Evolutionary conservation across 1,139 yeast genomes (phyloP).

Genomic region (Kazachstania sp.): DNA sequence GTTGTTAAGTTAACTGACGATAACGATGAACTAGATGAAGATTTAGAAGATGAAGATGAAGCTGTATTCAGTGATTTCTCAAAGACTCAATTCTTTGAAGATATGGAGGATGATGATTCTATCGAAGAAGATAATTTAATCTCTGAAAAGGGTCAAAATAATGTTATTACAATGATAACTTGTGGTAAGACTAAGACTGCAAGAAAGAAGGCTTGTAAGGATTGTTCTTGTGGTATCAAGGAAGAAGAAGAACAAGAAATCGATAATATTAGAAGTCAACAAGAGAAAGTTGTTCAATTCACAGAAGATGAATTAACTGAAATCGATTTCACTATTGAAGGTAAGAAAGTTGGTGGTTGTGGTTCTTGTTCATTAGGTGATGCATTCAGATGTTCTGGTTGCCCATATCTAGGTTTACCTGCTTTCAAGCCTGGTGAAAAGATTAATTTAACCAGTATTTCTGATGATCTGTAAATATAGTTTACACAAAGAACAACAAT

Average conservation of each 20-base stretch:
- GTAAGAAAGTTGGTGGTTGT: slow-evolving; percentile 88
- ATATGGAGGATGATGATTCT: slow-evolving; percentile 38
- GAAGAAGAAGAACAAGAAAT: slow-evolving; percentile 62
- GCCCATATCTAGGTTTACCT: slow-evolving; percentile 94
- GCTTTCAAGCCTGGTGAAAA: slow-evolving; percentile 96
- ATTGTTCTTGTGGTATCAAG: slow-evolving; percentile 92
- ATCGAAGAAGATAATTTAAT: slow-evolving; percentile 43
- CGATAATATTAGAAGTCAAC: slow-evolving; percentile 42
- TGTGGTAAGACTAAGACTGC: slow-evolving; percentile 38
- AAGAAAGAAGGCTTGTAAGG: slow-evolving; percentile 87
- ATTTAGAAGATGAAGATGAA: slow-evolving; percentile 19
- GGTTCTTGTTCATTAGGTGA: slow-evolving; percentile 96
- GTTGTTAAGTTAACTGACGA: background rate
- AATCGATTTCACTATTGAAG: slow-evolving; percentile 89
- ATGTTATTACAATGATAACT: slow-evolving; percentile 33
- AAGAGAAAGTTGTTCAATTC: slow-evolving; percentile 29
- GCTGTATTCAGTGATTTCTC: slow-evolving; percentile 18
- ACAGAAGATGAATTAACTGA: slow-evolving; percentile 40
- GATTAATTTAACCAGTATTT: slow-evolving; percentile 33
- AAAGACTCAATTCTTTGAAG: slow-evolving; percentile 48
- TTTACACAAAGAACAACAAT: background rate
- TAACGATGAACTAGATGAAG: slow-evolving; percentile 3
- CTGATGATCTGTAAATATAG: slow-evolving; percentile 33
- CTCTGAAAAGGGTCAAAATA: slow-evolving; percentile 32
- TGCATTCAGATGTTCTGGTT: slow-evolving; percentile 96